These are phyloP conservation scores for Lipomyces yamadae DNA, from an alignment of 805 yeast species.

Conservation along the genomic window DNA sequence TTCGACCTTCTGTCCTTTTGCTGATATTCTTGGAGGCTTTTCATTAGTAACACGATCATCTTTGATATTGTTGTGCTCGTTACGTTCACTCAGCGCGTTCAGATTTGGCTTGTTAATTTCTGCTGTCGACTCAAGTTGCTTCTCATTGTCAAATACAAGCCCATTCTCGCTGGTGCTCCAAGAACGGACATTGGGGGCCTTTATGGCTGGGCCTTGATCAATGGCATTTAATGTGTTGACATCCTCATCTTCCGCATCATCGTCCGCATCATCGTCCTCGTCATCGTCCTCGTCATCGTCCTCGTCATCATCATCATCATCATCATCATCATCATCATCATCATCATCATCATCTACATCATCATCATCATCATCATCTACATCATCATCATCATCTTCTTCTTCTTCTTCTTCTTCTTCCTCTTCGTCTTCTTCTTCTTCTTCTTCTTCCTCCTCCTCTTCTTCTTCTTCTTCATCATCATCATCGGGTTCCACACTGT, in stretches of 20 bases:
- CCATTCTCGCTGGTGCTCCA: background rate
- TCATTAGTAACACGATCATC: background rate
- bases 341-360: background rate
- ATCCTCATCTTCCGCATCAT: background rate
- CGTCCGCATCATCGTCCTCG: background rate
- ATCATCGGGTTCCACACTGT: background rate
- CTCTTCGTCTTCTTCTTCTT: background rate
- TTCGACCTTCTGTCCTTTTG: background rate
- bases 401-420: background rate
- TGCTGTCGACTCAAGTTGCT: background rate
- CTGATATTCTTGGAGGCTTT: background rate
- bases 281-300: constrained; percentile 13
- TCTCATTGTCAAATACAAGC: background rate
- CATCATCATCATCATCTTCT: no score
- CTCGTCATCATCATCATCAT: background rate
- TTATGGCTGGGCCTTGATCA: background rate
- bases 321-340: background rate
- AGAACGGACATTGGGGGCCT: background rate
- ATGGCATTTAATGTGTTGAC: background rate
- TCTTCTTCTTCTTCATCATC: background rate
- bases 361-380: background rate
- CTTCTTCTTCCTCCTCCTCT: background rate
- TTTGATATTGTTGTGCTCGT: background rate
- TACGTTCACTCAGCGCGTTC: background rate
- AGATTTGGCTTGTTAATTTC: background rate